phyloP scores from a whole-genome alignment of 768 basidiomycete species.

The Fomitopsis serialis region DNA sequence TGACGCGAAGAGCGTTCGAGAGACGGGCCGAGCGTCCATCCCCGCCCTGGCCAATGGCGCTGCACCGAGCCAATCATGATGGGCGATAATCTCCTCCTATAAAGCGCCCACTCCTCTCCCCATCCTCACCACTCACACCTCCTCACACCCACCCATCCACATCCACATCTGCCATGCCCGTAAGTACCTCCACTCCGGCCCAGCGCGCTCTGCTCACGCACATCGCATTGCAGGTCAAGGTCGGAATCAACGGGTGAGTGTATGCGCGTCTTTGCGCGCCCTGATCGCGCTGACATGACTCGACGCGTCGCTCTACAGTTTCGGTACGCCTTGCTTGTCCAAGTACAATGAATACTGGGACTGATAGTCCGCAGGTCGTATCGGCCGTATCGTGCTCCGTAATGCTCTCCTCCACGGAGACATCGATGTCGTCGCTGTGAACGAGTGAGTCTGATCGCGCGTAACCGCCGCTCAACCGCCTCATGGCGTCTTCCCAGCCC shows the following conservation, averaged over 20 bases:
- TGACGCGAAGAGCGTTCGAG: background rate
- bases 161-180: constrained; percentile 11
- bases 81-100: constrained; percentile 14
- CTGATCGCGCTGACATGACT: background rate
- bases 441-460: constrained; percentile 64
- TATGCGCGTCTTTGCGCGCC: constrained; percentile 2
- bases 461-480: background rate
- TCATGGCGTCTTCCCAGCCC: constrained; percentile 48
- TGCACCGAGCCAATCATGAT: constrained; percentile 3
- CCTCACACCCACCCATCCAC: constrained; percentile 5
- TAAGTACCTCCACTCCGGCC: constrained; percentile 1
- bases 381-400: constrained; percentile 96
- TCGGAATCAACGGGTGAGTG: constrained; percentile 93
- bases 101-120: constrained; percentile 1
- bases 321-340: constrained; percentile 51
- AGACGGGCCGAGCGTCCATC: background rate
- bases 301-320: constrained; percentile 37
- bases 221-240: constrained; percentile 52
- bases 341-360: background rate
- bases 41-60: background rate
- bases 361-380: constrained; percentile 79
- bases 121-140: background rate
- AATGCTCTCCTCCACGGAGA: constrained; percentile 78
- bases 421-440: constrained; percentile 87
- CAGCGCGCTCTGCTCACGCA: background rate